Percentiles rank a stretch among this genome's conserved stretches.
These are phyloP conservation scores for Picea abies DNA, from an alignment of 83 land plant genomes.

Conservation along the genomic window DNA sequence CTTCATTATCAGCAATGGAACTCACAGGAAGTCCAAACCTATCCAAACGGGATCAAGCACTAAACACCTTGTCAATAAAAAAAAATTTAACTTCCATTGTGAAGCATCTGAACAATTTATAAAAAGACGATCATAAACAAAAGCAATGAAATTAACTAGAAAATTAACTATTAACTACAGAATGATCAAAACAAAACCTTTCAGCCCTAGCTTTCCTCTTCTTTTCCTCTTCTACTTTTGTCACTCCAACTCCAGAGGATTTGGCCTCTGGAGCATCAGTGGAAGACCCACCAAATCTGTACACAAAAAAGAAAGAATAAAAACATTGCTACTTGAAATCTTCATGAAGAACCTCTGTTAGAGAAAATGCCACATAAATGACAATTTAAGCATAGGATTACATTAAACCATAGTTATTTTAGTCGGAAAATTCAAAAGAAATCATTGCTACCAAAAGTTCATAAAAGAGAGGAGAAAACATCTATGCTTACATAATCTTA, in stretches of 20 bases:
- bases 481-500: too few species aligned
- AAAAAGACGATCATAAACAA: not conserved
- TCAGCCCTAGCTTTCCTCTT: constrained; percentile 17
- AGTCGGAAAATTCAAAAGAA: too few species aligned
- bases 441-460: too few species aligned
- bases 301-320: not conserved
- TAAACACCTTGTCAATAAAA: too few species aligned
- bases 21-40: constrained; percentile 10
- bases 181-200: not conserved
- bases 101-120: not conserved
- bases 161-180: not conserved
- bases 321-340: too few species aligned
- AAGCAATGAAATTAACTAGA: not conserved
- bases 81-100: not conserved
- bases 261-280: not conserved
- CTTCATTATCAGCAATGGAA: not conserved
- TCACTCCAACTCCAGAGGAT: not conserved
- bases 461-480: too few species aligned
- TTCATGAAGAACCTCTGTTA: too few species aligned
- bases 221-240: constrained; percentile 7
- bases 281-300: constrained; percentile 2
- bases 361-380: too few species aligned
- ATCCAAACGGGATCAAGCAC: not conserved
- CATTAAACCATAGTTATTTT: too few species aligned
- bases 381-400: too few species aligned